Evolutionary conservation across 345 rosid species (phyloP).

Genomic region (Aquilaria sinensis): DNA sequence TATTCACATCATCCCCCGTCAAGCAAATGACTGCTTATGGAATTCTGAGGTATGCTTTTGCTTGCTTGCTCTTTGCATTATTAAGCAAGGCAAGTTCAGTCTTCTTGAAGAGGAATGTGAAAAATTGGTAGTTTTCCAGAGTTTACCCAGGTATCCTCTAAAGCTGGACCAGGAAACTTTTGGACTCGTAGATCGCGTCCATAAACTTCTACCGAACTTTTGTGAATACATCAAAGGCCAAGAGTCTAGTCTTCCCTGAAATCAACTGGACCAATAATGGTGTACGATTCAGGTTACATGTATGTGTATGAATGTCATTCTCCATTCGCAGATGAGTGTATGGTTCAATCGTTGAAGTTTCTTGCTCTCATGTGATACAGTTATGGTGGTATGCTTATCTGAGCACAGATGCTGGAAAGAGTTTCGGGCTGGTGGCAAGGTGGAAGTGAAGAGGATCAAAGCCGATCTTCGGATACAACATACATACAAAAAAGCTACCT

Average conservation of each 20-base stretch:
- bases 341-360: constrained; percentile 11
- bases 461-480: too few species aligned
- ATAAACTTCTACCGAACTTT: constrained; percentile 38
- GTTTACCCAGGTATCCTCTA: constrained; percentile 47
- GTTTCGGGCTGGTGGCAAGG: too few species aligned
- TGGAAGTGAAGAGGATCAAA: too few species aligned
- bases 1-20: constrained; percentile 91
- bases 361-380: neutral
- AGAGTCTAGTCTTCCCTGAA: constrained; percentile 29
- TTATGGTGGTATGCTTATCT: too few species aligned
- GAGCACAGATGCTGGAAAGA: too few species aligned
- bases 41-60: constrained; percentile 61
- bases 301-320: neutral
- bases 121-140: constrained; percentile 35
- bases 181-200: constrained; percentile 43
- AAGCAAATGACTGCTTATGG: constrained; percentile 81
- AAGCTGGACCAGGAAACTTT: constrained; percentile 52
- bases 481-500: too few species aligned
- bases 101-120: neutral
- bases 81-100: neutral
- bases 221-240: constrained; percentile 43
- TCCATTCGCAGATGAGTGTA: constrained; percentile 1
- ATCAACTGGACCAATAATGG: constrained; percentile 2
- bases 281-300: neutral
- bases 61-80: neutral